A percentile compares a stretch with the other conserved stretches of the same genome.
phyloP scores from a whole-genome alignment of 31 red algal genomes.

The Asparagopsis taxiformis region DNA sequence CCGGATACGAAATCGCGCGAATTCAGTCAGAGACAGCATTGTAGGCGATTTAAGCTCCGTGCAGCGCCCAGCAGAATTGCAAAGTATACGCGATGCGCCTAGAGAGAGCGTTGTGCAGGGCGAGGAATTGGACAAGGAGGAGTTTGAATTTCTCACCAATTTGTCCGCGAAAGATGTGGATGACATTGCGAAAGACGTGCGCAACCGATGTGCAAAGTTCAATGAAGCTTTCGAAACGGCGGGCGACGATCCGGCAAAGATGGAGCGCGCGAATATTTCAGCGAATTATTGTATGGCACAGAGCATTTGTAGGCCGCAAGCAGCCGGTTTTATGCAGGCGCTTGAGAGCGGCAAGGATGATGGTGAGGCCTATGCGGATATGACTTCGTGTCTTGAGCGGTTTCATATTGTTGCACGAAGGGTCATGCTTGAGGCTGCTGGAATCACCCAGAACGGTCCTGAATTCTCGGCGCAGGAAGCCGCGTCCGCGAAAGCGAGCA shows the following conservation, averaged over 20 bases:
- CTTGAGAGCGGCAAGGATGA: constrained; percentile 49
- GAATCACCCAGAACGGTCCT: constrained; percentile 48
- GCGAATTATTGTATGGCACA: constrained; percentile 84
- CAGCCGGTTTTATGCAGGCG: constrained; percentile 54
- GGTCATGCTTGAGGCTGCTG: constrained; percentile 48
- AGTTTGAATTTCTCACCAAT: constrained; percentile 65
- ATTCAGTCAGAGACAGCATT: neutral
- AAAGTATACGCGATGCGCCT: neutral
- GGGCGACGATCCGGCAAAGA: constrained; percentile 42
- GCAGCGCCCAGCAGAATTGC: neutral
- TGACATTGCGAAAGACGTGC: constrained; percentile 55
- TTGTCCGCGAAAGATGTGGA: constrained; percentile 32
- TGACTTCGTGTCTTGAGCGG: constrained; percentile 77
- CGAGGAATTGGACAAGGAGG: constrained; percentile 37
- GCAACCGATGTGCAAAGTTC: constrained; percentile 46
- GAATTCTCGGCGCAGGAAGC: constrained; percentile 42
- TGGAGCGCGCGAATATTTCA: constrained; percentile 66
- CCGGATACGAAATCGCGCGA: constrained; percentile 28
- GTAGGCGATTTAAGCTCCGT: neutral
- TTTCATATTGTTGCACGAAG: constrained; percentile 87
- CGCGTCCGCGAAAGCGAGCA: constrained; percentile 9
- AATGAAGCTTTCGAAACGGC: constrained; percentile 27
- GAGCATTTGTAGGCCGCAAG: constrained; percentile 60
- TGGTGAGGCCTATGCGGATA: constrained; percentile 40
- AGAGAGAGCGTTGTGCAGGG: neutral